Conservation (phyloP, 192 early-diverging fungal genomes). For the Linnemannia hyalina region DNA sequence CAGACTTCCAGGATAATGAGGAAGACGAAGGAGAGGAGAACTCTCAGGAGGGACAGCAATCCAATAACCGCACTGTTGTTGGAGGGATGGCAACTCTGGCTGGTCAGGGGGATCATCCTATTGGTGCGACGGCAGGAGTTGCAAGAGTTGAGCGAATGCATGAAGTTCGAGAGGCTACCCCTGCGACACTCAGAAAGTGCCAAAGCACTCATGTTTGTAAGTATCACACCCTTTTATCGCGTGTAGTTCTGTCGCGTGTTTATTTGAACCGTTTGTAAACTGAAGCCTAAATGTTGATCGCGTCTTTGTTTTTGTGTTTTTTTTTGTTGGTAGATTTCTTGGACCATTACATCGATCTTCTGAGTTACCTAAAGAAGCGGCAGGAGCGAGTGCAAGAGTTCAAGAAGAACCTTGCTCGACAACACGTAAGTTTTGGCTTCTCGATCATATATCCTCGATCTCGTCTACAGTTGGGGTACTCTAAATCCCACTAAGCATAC, state of each 20-base stretch:
- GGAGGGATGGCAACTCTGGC: not conserved
- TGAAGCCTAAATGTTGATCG: not conserved
- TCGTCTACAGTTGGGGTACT: not conserved
- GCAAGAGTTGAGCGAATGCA: not conserved
- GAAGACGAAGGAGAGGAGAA: not conserved
- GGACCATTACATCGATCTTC: conserved; percentile 86
- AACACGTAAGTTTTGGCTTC: conserved; percentile 8
- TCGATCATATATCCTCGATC: not conserved
- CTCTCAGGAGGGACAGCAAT: not conserved
- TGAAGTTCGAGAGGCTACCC: not conserved
- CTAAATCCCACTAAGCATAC: too few species aligned
- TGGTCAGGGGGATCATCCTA: not conserved
- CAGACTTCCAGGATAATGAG: not conserved
- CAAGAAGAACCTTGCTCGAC: conserved; percentile 58
- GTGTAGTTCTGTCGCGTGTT: too few species aligned
- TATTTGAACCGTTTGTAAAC: not conserved
- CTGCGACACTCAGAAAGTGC: conserved; percentile 38
- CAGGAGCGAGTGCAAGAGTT: conserved; percentile 67
- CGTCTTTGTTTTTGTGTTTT: conserved; percentile 2
- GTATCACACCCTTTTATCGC: not conserved
- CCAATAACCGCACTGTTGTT: not conserved
- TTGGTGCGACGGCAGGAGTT: not conserved
- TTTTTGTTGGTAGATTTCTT: conserved; percentile 71
- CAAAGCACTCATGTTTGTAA: conserved; percentile 42
- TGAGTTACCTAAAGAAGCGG: conserved; percentile 83